These are phyloP conservation scores for Globisporangium heterothallicum DNA, from an alignment of 352 stramenopile genomes.

Conservation along the genomic window DNA sequence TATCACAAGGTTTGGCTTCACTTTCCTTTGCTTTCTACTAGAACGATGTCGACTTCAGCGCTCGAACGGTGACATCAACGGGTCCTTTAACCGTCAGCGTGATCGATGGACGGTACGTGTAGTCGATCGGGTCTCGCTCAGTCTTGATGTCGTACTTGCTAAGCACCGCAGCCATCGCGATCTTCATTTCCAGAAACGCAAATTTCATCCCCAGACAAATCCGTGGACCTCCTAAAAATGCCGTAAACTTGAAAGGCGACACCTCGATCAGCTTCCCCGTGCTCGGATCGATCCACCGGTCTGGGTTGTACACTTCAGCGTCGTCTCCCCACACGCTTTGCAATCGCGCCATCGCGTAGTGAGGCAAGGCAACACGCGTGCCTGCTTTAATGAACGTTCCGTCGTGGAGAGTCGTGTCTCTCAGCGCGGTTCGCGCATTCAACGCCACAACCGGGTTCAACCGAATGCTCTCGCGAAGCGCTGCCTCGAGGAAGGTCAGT, in stretches of 20 bases:
- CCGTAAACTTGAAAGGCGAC: constrained; percentile 35
- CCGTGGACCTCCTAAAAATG: constrained; percentile 39
- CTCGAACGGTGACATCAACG: constrained; percentile 9
- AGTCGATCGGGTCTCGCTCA: constrained; percentile 15
- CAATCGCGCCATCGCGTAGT: constrained; percentile 35
- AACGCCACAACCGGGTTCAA: constrained; percentile 39
- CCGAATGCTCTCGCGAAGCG: constrained; percentile 41
- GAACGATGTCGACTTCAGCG: neutral
- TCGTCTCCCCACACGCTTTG: constrained; percentile 39
- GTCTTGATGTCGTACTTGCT: constrained; percentile 26
- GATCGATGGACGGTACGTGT: constrained; percentile 23
- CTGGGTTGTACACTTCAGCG: constrained; percentile 34
- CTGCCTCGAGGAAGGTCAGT: constrained; percentile 42
- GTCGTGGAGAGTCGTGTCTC: constrained; percentile 38
- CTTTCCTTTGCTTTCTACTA: no score
- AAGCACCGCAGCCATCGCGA: constrained; percentile 26
- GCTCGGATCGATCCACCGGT: constrained; percentile 34
- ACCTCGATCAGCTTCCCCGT: constrained; percentile 23
- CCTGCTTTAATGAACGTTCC: constrained; percentile 36
- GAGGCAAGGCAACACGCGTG: constrained; percentile 26
- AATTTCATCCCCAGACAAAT: constrained; percentile 41
- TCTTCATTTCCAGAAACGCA: constrained; percentile 39
- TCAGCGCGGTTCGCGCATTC: constrained; percentile 25
- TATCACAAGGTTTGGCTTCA: no score
- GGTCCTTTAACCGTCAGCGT: constrained; percentile 22